These are phyloP conservation scores for Calocera cornea DNA, from an alignment of 768 basidiomycete genomes.

Conservation along the genomic window DNA sequence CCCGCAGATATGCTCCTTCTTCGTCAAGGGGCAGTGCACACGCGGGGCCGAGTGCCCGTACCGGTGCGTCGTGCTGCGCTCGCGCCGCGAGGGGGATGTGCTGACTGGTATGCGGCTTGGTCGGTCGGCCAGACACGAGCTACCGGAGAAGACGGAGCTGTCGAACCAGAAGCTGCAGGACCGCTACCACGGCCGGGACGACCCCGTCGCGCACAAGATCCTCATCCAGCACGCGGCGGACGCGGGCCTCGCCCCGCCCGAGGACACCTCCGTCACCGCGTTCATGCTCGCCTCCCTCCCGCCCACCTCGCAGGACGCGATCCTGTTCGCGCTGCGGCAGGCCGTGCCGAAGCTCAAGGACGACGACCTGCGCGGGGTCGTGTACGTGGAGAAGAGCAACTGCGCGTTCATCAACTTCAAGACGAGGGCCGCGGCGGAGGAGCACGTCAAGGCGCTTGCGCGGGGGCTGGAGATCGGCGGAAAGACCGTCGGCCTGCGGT, in stretches of 20 bases:
- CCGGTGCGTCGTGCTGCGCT: constrained; percentile 30
- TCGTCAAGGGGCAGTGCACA: constrained; percentile 85
- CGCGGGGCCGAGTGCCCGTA: constrained; percentile 89
- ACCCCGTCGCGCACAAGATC: constrained; percentile 90
- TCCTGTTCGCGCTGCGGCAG: constrained; percentile 57
- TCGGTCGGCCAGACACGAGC: constrained; percentile 83
- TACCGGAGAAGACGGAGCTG: constrained; percentile 66
- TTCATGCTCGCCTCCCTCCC: constrained; percentile 74
- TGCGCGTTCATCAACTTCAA: constrained; percentile 96
- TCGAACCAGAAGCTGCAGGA: constrained; percentile 90
- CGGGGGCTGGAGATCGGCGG: constrained; percentile 78
- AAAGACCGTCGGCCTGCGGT: constrained; percentile 59
- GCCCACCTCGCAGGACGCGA: constrained; percentile 52
- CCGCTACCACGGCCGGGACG: constrained; percentile 81
- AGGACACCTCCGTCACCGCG: constrained; percentile 71
- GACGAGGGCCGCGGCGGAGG: constrained; percentile 68
- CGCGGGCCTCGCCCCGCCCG: constrained; percentile 78
- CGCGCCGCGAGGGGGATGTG: background rate
- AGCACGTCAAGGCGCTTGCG: constrained; percentile 79
- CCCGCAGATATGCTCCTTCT: constrained; percentile 91
- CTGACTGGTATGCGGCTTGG: background rate
- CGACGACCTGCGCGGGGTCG: constrained; percentile 62
- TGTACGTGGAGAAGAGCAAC: constrained; percentile 70
- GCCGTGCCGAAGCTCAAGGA: constrained; percentile 53
- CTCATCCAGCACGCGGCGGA: constrained; percentile 61